phyloP scores from a whole-genome alignment of 305 asterid genomes.

The Rubia peregrina region DNA sequence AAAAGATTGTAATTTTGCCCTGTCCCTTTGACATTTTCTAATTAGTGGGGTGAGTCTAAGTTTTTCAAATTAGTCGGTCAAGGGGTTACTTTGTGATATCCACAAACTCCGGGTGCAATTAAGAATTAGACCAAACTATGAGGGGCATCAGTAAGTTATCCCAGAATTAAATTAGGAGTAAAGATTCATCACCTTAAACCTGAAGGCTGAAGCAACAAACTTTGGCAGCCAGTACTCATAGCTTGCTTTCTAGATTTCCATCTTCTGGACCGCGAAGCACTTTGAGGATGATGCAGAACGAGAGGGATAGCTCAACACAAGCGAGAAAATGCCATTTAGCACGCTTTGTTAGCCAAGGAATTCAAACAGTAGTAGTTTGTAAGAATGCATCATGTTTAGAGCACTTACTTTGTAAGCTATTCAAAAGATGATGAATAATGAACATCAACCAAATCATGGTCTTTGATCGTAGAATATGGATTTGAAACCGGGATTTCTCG shows the following conservation, averaged over 20 bases:
- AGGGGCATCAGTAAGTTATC: background rate
- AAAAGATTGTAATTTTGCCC: no score
- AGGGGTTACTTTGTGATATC: no score
- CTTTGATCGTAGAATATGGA: background rate
- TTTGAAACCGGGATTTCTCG: no score
- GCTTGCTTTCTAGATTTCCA: conserved; percentile 42
- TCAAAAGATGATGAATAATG: background rate
- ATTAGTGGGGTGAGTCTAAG: background rate
- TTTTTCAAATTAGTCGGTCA: background rate
- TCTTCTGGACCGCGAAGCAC: conserved; percentile 57
- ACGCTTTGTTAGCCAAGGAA: background rate
- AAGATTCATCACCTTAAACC: background rate
- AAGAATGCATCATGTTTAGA: background rate
- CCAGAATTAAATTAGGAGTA: background rate
- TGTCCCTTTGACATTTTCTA: no score
- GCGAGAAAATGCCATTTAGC: background rate
- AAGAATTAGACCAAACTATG: background rate
- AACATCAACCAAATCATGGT: background rate
- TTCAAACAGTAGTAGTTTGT: background rate
- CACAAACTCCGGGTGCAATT: no score
- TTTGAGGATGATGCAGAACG: conserved; percentile 29
- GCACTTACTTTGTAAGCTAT: background rate
- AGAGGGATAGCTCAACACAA: conserved; percentile 23
- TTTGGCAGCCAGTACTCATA: background rate
- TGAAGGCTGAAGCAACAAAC: background rate